These are phyloP conservation scores for Chlorella sp. DNA, from an alignment of 139 green algal species.

Conservation along the genomic window DNA sequence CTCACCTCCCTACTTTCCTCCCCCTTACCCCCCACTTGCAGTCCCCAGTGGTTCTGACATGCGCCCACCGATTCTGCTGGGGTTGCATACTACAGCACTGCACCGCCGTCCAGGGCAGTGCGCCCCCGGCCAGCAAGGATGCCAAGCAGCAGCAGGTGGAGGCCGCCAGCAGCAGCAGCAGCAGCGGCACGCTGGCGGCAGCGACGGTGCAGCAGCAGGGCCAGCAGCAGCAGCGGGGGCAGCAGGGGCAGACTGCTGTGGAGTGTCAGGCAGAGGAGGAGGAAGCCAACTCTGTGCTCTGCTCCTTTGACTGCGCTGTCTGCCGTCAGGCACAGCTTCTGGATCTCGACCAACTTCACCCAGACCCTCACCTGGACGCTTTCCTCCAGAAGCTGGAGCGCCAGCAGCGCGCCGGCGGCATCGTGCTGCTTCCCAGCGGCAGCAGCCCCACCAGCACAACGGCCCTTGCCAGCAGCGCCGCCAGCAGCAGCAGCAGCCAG, in stretches of 20 bases:
- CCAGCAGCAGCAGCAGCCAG: neutral
- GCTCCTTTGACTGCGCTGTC: conserved; percentile 73
- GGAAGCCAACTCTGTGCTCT: neutral
- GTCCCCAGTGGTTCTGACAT: conserved; percentile 84
- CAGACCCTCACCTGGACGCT: conserved; percentile 71
- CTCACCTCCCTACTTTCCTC: neutral
- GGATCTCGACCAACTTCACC: conserved; percentile 77
- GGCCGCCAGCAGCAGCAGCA: neutral
- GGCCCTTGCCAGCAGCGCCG: neutral
- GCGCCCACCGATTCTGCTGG: conserved; percentile 90
- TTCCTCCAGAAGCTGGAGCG: conserved; percentile 72
- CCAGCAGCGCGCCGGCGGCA: neutral
- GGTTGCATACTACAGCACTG: conserved; percentile 75
- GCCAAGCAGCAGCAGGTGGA: neutral
- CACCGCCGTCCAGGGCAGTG: neutral
- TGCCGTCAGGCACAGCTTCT: conserved; percentile 80
- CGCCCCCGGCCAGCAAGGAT: neutral
- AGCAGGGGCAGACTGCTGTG: conserved; percentile 5
- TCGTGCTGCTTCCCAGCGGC: neutral
- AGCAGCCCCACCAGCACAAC: no score
- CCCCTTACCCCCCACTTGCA: neutral
- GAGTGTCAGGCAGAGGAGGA: conserved; percentile 34
- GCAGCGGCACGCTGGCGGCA: neutral
- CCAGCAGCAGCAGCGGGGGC: conserved; percentile 16
- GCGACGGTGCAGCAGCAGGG: neutral